Base-by-base conservation (phyloP, 2,329 filamentous ascomycete genomes). In the Sporothrix inflata region DNA sequence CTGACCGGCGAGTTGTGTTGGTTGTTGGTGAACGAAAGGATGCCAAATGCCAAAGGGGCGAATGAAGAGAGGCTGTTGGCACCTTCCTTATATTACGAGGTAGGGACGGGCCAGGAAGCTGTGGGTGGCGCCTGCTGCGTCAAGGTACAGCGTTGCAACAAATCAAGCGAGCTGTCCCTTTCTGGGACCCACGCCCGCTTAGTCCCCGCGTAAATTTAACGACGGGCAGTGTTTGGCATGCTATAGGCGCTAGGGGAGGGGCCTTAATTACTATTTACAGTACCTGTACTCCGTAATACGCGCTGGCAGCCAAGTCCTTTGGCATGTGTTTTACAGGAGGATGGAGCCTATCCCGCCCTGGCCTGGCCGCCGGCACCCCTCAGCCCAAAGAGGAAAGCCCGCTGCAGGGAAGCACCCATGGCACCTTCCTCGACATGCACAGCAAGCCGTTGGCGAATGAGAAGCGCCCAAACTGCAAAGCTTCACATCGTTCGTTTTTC, bases 121-220 rank as follows among this genome's bases (percentile, higher is more conserved):
- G 38, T 27, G 21, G 38, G 60, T 65, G 60, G 60, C 60, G 60
- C 34, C 34, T 40, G 47, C 61, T 30, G 9, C n/a, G n/a, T 47
- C 24, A 34, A 51, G 42, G 24, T 38, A 51, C 38, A 63, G 42
- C 63, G 63, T 38, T 67, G 63, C 63, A 70, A 16, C 51, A 24
- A 57, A 69, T 40, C 2, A 24, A 53, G 53, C 53, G 40, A 70
- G 68, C 53, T 70, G 68, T 70, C 53, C 68, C 68, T 70, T 69
- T 57, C 51, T 12, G 30, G 27, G 66, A 55, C 30, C 66, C 66
- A 69, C 66, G 49, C 34, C 12, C 7, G 27, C 16, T 16, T 51
- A 67, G 27, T 63, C 11, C 38, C 38, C n/a, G 34, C 60, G n/a
- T 42, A 61, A 12, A 65, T 45, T 27, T 27, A 45, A 42, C n/a